A percentile compares a stretch with the other conserved stretches of the same genome.
Conservation (phyloP, 2,329 filamentous ascomycete genomes). For the Dothistroma septosporum region DNA sequence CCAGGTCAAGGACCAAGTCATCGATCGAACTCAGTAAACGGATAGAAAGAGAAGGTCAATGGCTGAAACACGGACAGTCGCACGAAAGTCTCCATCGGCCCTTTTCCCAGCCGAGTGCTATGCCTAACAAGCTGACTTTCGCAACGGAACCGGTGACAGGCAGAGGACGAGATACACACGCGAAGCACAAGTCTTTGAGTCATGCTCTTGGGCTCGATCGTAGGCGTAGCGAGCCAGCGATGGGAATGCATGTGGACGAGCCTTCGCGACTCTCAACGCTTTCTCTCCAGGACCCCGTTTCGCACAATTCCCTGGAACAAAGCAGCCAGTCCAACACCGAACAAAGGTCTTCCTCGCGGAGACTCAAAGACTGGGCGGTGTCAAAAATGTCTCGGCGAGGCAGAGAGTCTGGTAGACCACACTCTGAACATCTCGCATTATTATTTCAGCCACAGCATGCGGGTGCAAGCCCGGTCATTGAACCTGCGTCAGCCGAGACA, state of each 20-base stretch:
- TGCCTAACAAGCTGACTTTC: conserved; percentile 16
- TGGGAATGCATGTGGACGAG: conserved; percentile 25
- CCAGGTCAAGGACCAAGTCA: conserved; percentile 57
- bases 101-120: conserved; percentile 19
- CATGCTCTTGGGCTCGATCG: conserved; percentile 60
- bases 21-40: conserved; percentile 26
- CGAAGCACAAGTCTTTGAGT: conserved; percentile 60
- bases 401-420: conserved; percentile 6
- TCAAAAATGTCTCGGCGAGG: conserved; percentile 47
- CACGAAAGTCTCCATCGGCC: conserved; percentile 21
- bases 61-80: conserved; percentile 28
- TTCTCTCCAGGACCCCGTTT: conserved; percentile 30
- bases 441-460: neutral
- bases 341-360: conserved; percentile 49
- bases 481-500: conserved; percentile 27
- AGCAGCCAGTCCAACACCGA: conserved; percentile 13
- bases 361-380: conserved; percentile 66
- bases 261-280: conserved; percentile 30
- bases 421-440: conserved; percentile 11
- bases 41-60: conserved; percentile 33
- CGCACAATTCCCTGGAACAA: neutral
- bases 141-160: conserved; percentile 1
- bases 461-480: conserved; percentile 1
- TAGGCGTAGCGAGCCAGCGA: conserved; percentile 38
- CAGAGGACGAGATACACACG: conserved; percentile 36